Evolutionary conservation across 768 basidiomycete genomes (phyloP), one percentile per base, ranked within the genome.

Genomic region (Lyophyllum semitale): DNA sequence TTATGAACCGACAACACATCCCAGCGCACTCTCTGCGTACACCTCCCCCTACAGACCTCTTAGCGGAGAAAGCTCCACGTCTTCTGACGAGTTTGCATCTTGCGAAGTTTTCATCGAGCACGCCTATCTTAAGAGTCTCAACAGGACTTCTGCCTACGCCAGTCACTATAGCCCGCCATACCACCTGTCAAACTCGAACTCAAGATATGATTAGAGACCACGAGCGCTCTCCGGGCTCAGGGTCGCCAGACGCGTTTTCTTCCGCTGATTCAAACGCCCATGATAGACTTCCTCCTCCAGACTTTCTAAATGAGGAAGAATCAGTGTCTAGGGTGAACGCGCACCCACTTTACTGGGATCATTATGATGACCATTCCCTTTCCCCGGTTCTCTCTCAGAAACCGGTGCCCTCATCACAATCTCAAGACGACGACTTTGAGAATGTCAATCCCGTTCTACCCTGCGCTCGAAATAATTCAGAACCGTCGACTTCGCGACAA

Each of bases 381-480:
- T 55, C 30, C 25, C 44, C 41, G 7, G 23, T 13, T 26, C 43
- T 18, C 23, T 58, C 58, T 26, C 56, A 60, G 41, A 54, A 48
- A 0, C 29, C 53, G 40, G 57, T 75, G n/a, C 74, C 71, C 18
- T 75, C 73, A 4, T 77, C 75, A 22, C 75, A 74, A 55, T 69
- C 65, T 23, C 73, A 76, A 45, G 48, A 56, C 22, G 51, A 58
- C 25, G 66, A 64, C 26, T 49, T 51, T 8, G 54, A 48, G 20
- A 46, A 55, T 29, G 23, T 44, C 26, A 11, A 26, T 18, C 30
- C 35, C 20, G 3, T 42, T 44, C 32, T n/a, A 8, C 11, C 2
- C 8, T 45, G 8, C 17, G 8, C 25, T 23, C 17, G 26, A 13
- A 8, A n/a, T 17, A 41, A 41, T 4, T 13, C 33, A 3, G 51